Evolutionary conservation across 306 rosid species (phyloP), one percentile per base, ranked within the genome.

Genomic region (Malus asiatica): DNA sequence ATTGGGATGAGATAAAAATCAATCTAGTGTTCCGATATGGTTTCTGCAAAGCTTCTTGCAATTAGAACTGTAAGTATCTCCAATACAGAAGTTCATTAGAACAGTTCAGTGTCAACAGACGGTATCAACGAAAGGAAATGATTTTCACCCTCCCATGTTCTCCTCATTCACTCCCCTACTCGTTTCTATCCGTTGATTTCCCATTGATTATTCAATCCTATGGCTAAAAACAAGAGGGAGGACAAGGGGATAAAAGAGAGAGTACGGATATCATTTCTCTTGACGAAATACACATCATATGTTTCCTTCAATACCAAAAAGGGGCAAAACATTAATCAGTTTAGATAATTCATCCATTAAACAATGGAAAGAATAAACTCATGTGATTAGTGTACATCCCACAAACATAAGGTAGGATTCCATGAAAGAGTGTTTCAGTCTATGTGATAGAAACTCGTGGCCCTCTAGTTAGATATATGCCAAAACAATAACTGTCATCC

Each of bases 371-470:
- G 33, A 55, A 62, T 44, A 67, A 53, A n/a, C 2, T 46, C 77
- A 78, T 83, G 80, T 46, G 75, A 71, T 59, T 13, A 25, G 6
- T 57, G 20, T 58, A 7, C 23, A 75, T 67, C 46, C 65, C 22
- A 74, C n/a, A 33, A 74, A 51, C 64, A 75, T 18, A 71, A 57
- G 72, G 72, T 63, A 23, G 51, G 27, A 52, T 51, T 61, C 65
- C 35, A 60, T 20, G 12, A 18, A 51, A 44, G 18, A 27, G 8
- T 20, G 63, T 74, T 74, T 80, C 20, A 9, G 19, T 27, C 32
- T 60, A 25, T 63, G 52, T 5, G 29, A 65, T 29, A 19, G 46
- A 27, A 45, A 22, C 18, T 62, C 27, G 19, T 53, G 63, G 51
- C 45, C 53, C 13, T 30, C 72, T 70, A 18, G 55, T 72, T 4